Evolutionary conservation across 495 filamentous ascomycete genomes (phyloP).

Genomic region (Podospora bellae-mahoneyi): DNA sequence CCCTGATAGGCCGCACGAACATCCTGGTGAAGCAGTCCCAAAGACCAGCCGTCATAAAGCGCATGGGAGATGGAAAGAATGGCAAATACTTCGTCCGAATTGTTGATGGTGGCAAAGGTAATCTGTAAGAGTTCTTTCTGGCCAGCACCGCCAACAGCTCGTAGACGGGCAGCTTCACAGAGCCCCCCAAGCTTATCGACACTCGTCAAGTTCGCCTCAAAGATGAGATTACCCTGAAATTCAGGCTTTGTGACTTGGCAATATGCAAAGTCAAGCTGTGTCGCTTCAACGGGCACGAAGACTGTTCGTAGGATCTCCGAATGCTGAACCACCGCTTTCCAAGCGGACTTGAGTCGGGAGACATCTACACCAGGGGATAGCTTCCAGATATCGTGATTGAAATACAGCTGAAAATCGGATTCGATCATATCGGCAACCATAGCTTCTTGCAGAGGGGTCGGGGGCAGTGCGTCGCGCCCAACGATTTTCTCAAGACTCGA

Average conservation of each 20-base stretch:
- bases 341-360: constrained; percentile 54
- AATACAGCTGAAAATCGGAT: constrained; percentile 66
- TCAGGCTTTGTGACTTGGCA: constrained; percentile 51
- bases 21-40: constrained; percentile 63
- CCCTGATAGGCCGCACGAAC: constrained; percentile 57
- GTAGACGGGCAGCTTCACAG: constrained; percentile 29
- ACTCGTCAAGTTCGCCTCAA: constrained; percentile 20
- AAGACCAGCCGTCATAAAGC: constrained; percentile 74
- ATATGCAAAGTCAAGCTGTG: constrained; percentile 52
- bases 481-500: constrained; percentile 23
- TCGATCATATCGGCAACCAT: constrained; percentile 73
- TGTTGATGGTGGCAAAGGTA: constrained; percentile 32
- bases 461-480: constrained; percentile 40
- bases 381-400: constrained; percentile 70
- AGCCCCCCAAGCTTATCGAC: constrained; percentile 27
- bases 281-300: constrained; percentile 62
- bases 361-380: constrained; percentile 50
- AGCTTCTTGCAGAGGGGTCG: constrained; percentile 75
- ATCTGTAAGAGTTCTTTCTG: constrained; percentile 44
- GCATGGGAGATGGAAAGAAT: constrained; percentile 74
- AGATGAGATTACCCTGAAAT: neutral
- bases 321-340: constrained; percentile 52
- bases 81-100: constrained; percentile 42
- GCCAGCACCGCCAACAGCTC: constrained; percentile 27
- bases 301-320: constrained; percentile 71